phyloP scores from a whole-genome alignment of 2,329 filamentous ascomycete genomes.

The Penicillium rolfsii region DNA sequence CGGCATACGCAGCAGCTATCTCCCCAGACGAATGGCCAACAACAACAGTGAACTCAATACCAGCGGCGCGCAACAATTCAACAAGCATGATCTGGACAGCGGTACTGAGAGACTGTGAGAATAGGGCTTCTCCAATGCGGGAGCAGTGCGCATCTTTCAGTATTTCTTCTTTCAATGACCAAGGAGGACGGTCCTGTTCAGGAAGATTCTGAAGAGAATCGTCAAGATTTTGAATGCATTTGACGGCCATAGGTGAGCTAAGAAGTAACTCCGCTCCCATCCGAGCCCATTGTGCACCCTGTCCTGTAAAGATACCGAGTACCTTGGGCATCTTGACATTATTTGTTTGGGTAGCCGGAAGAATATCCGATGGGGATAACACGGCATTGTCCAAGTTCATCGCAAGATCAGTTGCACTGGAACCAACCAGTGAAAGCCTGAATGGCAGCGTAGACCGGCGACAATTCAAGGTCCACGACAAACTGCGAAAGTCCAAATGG shows the following conservation, averaged over 20 bases:
- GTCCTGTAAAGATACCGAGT: constrained; percentile 36
- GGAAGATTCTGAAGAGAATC: constrained; percentile 26
- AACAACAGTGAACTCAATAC: constrained; percentile 42
- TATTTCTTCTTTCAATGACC: constrained; percentile 27
- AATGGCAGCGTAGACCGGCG: constrained; percentile 28
- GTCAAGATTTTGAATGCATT: constrained; percentile 25
- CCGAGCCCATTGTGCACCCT: constrained; percentile 38
- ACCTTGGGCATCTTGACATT: constrained; percentile 18
- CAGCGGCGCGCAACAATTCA: constrained; percentile 33
- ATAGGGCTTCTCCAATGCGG: constrained; percentile 25
- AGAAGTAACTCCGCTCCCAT: constrained; percentile 33
- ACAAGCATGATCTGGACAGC: constrained; percentile 36
- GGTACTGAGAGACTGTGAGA: constrained; percentile 32
- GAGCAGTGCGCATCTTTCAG: constrained; percentile 17
- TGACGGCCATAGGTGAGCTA: constrained; percentile 11
- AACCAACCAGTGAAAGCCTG: constrained; percentile 21
- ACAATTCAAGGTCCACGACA: constrained; percentile 29
- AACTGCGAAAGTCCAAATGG: constrained; percentile 13
- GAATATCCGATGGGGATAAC: constrained; percentile 3
- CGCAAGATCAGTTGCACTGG: constrained; percentile 13
- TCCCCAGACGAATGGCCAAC: constrained; percentile 58
- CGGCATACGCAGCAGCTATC: constrained; percentile 56
- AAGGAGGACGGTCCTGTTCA: constrained; percentile 27
- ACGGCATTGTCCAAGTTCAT: constrained; percentile 16
- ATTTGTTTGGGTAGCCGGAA: constrained; percentile 9